Conservation (phyloP, 306 rosid genomes). For the Cicer cuneatum region DNA sequence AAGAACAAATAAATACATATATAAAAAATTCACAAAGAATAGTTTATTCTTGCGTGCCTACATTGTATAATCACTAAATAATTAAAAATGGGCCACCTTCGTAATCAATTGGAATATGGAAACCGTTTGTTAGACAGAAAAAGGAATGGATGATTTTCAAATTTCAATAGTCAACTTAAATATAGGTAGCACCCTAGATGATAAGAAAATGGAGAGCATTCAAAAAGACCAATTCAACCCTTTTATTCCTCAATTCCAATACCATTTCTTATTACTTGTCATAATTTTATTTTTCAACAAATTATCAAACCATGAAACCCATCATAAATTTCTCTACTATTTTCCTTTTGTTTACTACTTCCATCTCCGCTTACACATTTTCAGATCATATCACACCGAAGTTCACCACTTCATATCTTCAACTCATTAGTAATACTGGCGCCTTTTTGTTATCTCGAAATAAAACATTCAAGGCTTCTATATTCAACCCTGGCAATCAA, state of each 20-base stretch:
- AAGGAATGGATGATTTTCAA: constrained; percentile 45
- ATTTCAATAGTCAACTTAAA: constrained; percentile 60
- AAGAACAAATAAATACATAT: constrained; percentile 27
- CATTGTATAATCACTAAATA: constrained; percentile 45
- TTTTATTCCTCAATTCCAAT: constrained; percentile 38
- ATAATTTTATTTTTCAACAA: constrained; percentile 40
- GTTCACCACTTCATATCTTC: constrained; percentile 64
- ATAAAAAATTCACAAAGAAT: constrained; percentile 31
- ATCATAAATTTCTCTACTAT: constrained; percentile 43
- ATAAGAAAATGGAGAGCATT: constrained; percentile 49
- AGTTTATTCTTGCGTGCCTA: constrained; percentile 41
- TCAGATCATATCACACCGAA: constrained; percentile 58
- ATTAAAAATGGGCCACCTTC: constrained; percentile 47
- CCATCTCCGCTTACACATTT: constrained; percentile 50
- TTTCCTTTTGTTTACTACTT: constrained; percentile 46
- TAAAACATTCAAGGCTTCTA: constrained; percentile 65
- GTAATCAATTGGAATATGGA: constrained; percentile 51
- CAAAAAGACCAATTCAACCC: constrained; percentile 46
- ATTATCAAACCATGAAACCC: constrained; percentile 66
- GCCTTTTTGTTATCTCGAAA: constrained; percentile 72
- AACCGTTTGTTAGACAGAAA: constrained; percentile 48
- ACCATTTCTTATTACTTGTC: constrained; percentile 35
- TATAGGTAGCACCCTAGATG: constrained; percentile 27
- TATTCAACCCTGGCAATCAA: constrained; percentile 59
- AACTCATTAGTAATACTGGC: constrained; percentile 57